A percentile compares a stretch with the other conserved stretches of the same genome.
phyloP scores from a whole-genome alignment of 208 protist species.

The Trichomonas tenax region DNA sequence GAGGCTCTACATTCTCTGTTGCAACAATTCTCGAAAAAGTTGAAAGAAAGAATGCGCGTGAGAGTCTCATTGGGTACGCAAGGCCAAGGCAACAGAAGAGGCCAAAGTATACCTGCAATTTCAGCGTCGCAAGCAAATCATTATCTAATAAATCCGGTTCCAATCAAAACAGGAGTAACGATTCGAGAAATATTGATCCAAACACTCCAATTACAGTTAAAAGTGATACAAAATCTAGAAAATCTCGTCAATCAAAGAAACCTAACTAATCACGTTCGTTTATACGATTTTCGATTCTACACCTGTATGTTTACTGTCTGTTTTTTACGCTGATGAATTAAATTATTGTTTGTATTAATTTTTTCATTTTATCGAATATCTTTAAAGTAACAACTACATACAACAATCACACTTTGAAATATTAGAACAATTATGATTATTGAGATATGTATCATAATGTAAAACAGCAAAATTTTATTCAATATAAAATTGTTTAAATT shows the following conservation, averaged over 20 bases:
- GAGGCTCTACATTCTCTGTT: not conserved
- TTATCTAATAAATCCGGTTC: not conserved
- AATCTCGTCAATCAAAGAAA: not conserved
- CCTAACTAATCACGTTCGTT: not conserved
- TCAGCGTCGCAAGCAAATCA: not conserved
- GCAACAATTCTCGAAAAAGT: not conserved
- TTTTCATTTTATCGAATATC: too few relatives aligned
- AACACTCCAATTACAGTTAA: not conserved
- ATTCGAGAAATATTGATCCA: not conserved
- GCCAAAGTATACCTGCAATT: not conserved
- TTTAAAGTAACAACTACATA: too few relatives aligned
- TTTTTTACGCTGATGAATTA: too few relatives aligned
- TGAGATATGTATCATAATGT: too few relatives aligned
- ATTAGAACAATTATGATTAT: too few relatives aligned
- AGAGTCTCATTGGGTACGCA: not conserved
- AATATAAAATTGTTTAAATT: too few relatives aligned
- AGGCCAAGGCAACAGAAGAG: not conserved
- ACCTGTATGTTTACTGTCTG: too few relatives aligned
- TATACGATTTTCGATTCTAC: too few relatives aligned
- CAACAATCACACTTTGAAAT: too few relatives aligned
- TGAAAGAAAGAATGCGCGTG: not conserved
- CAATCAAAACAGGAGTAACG: not conserved
- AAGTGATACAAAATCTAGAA: not conserved
- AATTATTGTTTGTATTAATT: too few relatives aligned
- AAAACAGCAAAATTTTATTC: too few relatives aligned